phyloP scores from a whole-genome alignment of 2,329 filamentous ascomycete species.

The Clonostachys chloroleuca region DNA sequence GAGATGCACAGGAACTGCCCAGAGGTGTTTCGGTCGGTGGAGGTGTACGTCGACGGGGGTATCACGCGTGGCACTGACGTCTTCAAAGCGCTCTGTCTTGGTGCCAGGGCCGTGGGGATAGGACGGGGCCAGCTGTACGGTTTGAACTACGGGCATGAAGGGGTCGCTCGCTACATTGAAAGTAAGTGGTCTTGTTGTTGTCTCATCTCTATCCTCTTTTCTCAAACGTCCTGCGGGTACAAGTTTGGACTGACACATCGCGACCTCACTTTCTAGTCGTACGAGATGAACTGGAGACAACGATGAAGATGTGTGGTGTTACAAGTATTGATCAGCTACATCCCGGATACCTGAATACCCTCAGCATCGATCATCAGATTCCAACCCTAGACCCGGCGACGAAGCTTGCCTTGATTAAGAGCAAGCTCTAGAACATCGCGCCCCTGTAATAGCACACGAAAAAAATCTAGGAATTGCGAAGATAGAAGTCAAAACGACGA shows the following conservation, averaged over 20 bases:
- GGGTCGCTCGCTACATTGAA: constrained; percentile 46
- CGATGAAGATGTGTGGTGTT: constrained; percentile 62
- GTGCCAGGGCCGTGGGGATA: constrained; percentile 58
- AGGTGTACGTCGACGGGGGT: constrained; percentile 62
- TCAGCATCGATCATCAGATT: constrained; percentile 41
- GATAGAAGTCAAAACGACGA: no score
- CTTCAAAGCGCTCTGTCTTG: constrained; percentile 62
- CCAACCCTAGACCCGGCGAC: constrained; percentile 12
- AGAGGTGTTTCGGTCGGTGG: constrained; percentile 52
- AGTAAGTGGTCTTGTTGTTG: constrained; percentile 31
- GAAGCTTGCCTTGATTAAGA: no score
- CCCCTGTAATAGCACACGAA: no score
- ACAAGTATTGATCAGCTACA: constrained; percentile 56
- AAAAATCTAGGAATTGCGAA: no score
- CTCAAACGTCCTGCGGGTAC: background rate
- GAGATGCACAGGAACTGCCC: constrained; percentile 61
- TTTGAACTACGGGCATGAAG: constrained; percentile 55
- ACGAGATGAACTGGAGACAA: constrained; percentile 58
- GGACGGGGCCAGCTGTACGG: constrained; percentile 58
- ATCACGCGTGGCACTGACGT: constrained; percentile 62
- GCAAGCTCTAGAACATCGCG: no score
- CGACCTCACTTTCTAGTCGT: constrained; percentile 15
- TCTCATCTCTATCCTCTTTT: background rate
- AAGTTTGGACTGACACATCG: background rate
- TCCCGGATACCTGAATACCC: constrained; percentile 55